A percentile compares a stretch with the other conserved stretches of the same genome.
Evolutionary conservation across 176 grass and related monocot genomes (phyloP).

Genomic region (Paspalum notatum): DNA sequence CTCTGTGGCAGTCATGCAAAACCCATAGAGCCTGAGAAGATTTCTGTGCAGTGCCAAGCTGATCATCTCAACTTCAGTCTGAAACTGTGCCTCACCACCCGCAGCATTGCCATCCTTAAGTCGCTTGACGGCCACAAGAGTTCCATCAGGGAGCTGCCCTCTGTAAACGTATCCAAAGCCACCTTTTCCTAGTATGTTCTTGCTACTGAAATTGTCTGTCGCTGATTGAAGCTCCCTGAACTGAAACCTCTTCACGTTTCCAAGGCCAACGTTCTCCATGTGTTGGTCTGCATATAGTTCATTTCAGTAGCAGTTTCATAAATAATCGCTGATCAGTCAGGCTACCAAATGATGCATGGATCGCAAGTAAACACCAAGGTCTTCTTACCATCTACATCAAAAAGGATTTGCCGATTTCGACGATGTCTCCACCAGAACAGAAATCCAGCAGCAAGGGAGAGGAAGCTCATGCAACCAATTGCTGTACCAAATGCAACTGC

Average conservation of each 20-base stretch:
- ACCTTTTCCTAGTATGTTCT: slow-evolving; percentile 95
- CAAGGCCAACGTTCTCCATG: slow-evolving; percentile 61
- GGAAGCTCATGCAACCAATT: slow-evolving; percentile 54
- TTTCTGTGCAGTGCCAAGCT: slow-evolving; percentile 93
- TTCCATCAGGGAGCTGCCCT: slow-evolving; percentile 81
- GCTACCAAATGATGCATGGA: slow-evolving; percentile 14
- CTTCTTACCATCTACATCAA: slow-evolving; percentile 70
- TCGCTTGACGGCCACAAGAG: slow-evolving; percentile 84
- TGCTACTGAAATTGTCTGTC: slow-evolving; percentile 81
- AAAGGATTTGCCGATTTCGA: slow-evolving; percentile 75
- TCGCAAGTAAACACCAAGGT: background rate
- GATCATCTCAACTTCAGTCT: slow-evolving; percentile 96
- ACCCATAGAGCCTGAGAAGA: slow-evolving; percentile 78
- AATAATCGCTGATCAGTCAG: background rate
- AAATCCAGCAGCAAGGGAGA: slow-evolving; percentile 58
- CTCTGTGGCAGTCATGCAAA: slow-evolving; percentile 96
- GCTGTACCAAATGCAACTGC: slow-evolving; percentile 69
- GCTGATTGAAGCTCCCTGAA: slow-evolving; percentile 82
- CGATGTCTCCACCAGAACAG: slow-evolving; percentile 77
- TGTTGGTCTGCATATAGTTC: slow-evolving; percentile 59
- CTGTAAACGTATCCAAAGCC: slow-evolving; percentile 93
- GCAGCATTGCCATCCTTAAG: slow-evolving; percentile 89
- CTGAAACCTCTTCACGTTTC: slow-evolving; percentile 79
- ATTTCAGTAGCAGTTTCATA: background rate
- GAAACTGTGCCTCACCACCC: slow-evolving; percentile 79